Evolutionary conservation across 768 basidiomycete genomes (phyloP).

Genomic region (Collybiopsis luxurians): DNA sequence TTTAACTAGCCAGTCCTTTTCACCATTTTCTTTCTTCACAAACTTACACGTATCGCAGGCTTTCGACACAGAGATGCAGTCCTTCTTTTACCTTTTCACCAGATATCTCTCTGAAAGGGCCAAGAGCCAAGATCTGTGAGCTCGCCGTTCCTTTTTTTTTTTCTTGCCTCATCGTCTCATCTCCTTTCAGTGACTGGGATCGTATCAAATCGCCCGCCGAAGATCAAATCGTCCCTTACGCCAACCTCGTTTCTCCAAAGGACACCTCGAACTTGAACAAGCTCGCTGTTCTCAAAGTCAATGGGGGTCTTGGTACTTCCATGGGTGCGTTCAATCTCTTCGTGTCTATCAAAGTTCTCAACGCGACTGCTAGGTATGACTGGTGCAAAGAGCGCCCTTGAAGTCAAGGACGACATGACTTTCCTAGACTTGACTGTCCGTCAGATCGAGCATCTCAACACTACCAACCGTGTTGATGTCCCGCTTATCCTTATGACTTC

Average conservation of each 20-base stretch:
- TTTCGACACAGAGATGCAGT: constrained; percentile 95
- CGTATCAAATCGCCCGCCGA: constrained; percentile 83
- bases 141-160: constrained; percentile 9
- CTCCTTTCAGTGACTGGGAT: constrained; percentile 70
- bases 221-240: constrained; percentile 85
- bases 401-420: constrained; percentile 96
- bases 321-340: constrained; percentile 56
- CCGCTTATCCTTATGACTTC: constrained; percentile 99
- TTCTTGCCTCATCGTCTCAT: constrained; percentile 8
- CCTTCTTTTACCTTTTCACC: constrained; percentile 95
- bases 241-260: constrained; percentile 56
- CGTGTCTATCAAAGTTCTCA: constrained; percentile 7
- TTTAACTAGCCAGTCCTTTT: constrained; percentile 9
- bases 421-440: constrained; percentile 94
- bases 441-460: constrained; percentile 96
- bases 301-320: constrained; percentile 90
- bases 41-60: constrained; percentile 43
- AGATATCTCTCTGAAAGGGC: constrained; percentile 90
- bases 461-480: constrained; percentile 78
- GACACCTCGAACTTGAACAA: constrained; percentile 78
- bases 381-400: constrained; percentile 89
- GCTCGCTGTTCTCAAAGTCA: constrained; percentile 93
- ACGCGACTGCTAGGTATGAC: constrained; percentile 58
- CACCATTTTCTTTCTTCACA: constrained; percentile 16
- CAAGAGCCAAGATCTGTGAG: constrained; percentile 83